Base-by-base conservation (phyloP, 345 rosid species). In the Microthlaspi erraticum region DNA sequence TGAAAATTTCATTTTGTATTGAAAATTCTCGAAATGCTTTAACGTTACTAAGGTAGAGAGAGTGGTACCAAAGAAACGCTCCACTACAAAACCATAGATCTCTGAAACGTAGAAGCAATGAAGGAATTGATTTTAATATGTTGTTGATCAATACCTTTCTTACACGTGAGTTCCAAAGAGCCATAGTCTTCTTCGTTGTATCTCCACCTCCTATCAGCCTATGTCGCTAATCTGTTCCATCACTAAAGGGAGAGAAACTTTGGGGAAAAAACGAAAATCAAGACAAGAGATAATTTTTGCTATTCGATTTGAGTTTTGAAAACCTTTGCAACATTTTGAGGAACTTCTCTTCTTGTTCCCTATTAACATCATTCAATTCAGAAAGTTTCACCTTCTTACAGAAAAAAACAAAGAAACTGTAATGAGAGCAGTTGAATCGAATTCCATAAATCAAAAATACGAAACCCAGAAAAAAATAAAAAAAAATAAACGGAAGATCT, bases 271-370 rank as follows among this genome's bases (percentile, higher is more conserved):
- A n/a, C n/a, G n/a, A n/a, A n/a, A n/a, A n/a, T 66, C 63, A 18
- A 32, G 32, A 10, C 17, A 43, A 70, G 54, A n/a, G n/a, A n/a
- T n/a, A n/a, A n/a, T n/a, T n/a, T 51, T 71, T 51, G 68, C 68
- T 68, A 71, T 61, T 50, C 39, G 61, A 42, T 71, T 61, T 8
- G 54, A 60, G 68, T 60, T 71, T 71, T 44, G 75, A 71, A 60
- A 70, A 10, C 51, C 51, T 49, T n/a, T n/a, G n/a, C n/a, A 33
- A 10, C n/a, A n/a, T n/a, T n/a, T 53, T 71, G 29, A 88, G 36
- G 73, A 93, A 93, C 64, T 90, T 87, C 41, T 70, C 76, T 77
- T 93, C 97, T 66, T 86, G 92, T 42, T 84, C 96, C 80, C 55
- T 82, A 68, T 81, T 83, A 63, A 83, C 64, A 8, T 79, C 90